Evolutionary conservation across 306 rosid genomes (phyloP), one percentile per base, ranked within the genome.

Genomic region (Vachellia collinsii): DNA sequence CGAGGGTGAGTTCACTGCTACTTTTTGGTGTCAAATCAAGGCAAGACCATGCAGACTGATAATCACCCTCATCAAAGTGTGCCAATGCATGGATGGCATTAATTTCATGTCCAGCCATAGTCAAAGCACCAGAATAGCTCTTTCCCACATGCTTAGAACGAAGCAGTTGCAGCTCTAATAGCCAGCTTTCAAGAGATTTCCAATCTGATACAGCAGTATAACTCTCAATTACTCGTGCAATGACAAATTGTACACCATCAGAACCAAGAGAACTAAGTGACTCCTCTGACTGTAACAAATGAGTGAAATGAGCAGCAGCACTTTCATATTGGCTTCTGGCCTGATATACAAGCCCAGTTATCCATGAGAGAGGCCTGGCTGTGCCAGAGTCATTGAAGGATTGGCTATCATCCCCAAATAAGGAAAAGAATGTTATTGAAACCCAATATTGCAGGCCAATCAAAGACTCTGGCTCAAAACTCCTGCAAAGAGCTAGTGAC

Each of bases 11-110:
- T 75, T 94, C 98, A 77, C 89, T 86, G 82, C 93, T 94, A 87
- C 97, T 92, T 92, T 94, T 94, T 69, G 97, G 97, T 17, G 98
- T 94, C 92, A 94, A 90, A 81, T 91, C 98, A 80, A 94, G 97
- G 88, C 86, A 91, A 66, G 93, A 88, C 98, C 98, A 92, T 79
- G 98, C 83, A 84, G 97, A 89, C 83, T 81, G 91, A 85, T 81
- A 90, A 81, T 94, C 97, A 85, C 92, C 94, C 85, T 91, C 98
- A 79, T 94, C 98, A 68, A 90, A 94, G 79, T 82, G 92, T 76
- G 97, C 97, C 83, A 94, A 81, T 25, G 98, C 98, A 91, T 91
- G 94, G 79, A 94, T 88, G 87, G 98, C 94, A 86, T 94, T 92
- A 61, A 94, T 84, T 84, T 94, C 98, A 83, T 94, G 91, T 78